Evolutionary conservation across 2,329 filamentous ascomycete species (phyloP).

Genomic region (Nothomitra cinnamomea): DNA sequence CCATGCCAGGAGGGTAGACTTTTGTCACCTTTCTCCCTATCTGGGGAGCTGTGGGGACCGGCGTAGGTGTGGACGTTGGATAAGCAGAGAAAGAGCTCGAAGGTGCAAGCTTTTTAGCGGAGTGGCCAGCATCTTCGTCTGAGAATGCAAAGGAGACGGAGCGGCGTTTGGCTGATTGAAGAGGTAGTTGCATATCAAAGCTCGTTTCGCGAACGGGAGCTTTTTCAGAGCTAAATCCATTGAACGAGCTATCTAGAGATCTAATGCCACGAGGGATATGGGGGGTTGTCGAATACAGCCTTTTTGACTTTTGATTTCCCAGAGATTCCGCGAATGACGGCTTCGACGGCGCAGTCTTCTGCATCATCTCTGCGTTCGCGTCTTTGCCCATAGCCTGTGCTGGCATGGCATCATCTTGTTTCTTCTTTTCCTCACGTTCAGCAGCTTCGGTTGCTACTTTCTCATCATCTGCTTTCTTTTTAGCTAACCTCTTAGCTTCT

Average conservation of each 20-base stretch:
- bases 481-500: not conserved
- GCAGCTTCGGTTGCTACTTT: not conserved
- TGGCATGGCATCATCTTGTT: constrained; percentile 3
- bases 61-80: not conserved
- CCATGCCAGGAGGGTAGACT: constrained; percentile 6
- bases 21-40: constrained; percentile 1
- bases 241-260: not conserved
- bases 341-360: not conserved
- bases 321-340: not conserved
- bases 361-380: not conserved
- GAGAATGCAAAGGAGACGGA: not conserved
- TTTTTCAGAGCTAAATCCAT: not conserved
- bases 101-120: not conserved
- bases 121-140: not conserved
- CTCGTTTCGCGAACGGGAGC: not conserved
- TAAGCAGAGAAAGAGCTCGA: not conserved
- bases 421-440: constrained; percentile 1
- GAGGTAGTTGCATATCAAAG: not conserved
- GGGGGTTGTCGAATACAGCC: not conserved
- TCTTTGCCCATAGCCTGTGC: not conserved
- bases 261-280: not conserved
- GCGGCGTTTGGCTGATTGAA: not conserved
- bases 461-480: not conserved
- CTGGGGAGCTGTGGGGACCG: not conserved
- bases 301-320: not conserved